A percentile compares a stretch with the other conserved stretches of the same genome.
Evolutionary conservation across 1,284 basidiomycete genomes (phyloP).

Genomic region (Cystobasidium pallidum): DNA sequence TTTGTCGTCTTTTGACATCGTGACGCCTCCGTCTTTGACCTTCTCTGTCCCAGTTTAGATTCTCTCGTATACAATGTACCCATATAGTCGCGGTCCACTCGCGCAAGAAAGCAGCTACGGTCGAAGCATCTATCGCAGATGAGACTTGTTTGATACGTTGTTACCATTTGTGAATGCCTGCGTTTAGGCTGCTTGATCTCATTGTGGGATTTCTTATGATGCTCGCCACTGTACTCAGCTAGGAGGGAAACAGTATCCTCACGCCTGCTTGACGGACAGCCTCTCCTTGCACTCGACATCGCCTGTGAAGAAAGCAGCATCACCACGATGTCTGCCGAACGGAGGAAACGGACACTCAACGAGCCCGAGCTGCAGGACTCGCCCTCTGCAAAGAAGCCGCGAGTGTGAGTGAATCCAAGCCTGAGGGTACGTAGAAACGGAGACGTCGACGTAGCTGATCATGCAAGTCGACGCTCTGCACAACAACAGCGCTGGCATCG

Average conservation of each 20-base stretch:
- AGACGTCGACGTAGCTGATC: conserved; percentile 12
- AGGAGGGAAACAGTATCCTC: not conserved
- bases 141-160: no score
- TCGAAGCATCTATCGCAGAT: no score
- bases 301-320: not conserved
- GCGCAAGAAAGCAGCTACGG: no score
- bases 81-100: no score
- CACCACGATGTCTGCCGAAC: conserved; percentile 20
- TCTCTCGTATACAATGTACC: no score
- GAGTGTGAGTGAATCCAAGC: conserved; percentile 28
- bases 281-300: not conserved
- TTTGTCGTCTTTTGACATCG: no score
- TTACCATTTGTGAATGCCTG: no score
- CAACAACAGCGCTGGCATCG: conserved; percentile 35
- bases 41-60: not conserved
- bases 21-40: not conserved
- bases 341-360: conserved; percentile 16
- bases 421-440: not conserved
- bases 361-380: conserved; percentile 22
- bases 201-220: no score
- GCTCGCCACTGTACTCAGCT: no score
- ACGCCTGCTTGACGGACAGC: not conserved
- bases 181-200: no score
- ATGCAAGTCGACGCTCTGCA: no score
- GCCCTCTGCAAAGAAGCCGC: conserved; percentile 43